Conservation (phyloP, 2,329 filamentous ascomycete genomes). For the Daldinia sp. region DNA sequence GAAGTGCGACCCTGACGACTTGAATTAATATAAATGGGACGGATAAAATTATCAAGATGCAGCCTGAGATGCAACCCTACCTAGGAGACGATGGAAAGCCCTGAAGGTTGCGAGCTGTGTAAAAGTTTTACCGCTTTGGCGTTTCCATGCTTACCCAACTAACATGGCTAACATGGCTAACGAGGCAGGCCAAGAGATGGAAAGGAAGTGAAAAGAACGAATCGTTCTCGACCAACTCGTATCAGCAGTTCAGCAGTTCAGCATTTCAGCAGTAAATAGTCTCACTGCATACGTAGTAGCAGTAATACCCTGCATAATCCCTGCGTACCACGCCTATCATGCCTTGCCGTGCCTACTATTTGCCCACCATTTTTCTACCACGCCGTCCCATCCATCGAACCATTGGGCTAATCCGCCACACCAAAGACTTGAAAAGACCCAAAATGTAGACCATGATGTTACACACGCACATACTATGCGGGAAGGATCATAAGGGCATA, state of each 20-base stretch:
- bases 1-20: slow-evolving; percentile 9
- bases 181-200: background rate
- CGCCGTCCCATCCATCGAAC: slow-evolving; percentile 22
- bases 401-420: slow-evolving; percentile 4
- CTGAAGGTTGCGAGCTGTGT: slow-evolving; percentile 28
- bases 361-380: too few species aligned
- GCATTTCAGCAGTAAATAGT: slow-evolving; percentile 17
- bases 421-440: background rate
- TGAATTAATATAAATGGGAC: slow-evolving; percentile 28
- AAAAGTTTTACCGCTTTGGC: slow-evolving; percentile 6
- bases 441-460: background rate
- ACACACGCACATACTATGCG: background rate
- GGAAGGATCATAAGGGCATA: background rate
- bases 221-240: slow-evolving; percentile 23
- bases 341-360: too few species aligned
- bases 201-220: slow-evolving; percentile 1
- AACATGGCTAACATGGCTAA: too few species aligned
- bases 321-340: slow-evolving; percentile 27
- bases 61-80: too few species aligned
- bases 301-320: slow-evolving; percentile 24
- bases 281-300: slow-evolving; percentile 14
- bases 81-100: too few species aligned
- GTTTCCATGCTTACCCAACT: slow-evolving; percentile 11
- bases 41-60: slow-evolving; percentile 20
- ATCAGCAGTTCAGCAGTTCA: too few species aligned